Percentiles rank a stretch among this genome's conserved stretches.
Conservation (phyloP, 192 early-diverging fungal species). For the Rhizophagus sp. region DNA sequence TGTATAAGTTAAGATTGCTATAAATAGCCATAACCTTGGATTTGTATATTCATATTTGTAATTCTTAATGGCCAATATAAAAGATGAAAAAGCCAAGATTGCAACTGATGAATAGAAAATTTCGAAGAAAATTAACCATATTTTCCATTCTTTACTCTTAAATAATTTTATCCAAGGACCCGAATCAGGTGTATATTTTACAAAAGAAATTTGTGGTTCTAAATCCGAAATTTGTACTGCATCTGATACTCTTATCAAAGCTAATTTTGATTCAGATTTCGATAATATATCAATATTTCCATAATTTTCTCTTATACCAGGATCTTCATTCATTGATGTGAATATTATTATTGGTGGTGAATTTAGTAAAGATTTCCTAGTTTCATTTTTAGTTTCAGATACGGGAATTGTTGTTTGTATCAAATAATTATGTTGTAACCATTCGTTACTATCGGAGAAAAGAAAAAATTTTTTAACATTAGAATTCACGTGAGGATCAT, state of each 20-base stretch:
- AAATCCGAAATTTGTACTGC: not conserved
- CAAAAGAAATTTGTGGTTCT: not conserved
- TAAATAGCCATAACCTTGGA: constrained; percentile 2
- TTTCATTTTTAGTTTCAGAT: not conserved
- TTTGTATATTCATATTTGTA: not conserved
- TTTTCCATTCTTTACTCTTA: not conserved
- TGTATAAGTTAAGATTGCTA: not conserved
- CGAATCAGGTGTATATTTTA: not conserved
- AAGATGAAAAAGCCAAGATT: not conserved
- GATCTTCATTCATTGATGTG: not conserved
- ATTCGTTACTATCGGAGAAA: too few species aligned
- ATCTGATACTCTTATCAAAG: not conserved
- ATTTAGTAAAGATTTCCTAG: too few species aligned
- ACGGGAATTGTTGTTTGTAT: not conserved
- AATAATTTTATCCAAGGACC: not conserved
- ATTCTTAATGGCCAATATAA: not conserved
- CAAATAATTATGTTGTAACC: not conserved
- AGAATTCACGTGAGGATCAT: too few species aligned
- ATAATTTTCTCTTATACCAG: not conserved
- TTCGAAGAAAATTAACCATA: not conserved
- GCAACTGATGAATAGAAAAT: not conserved
- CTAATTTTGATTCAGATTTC: not conserved
- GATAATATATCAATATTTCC: not conserved
- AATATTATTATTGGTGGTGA: not conserved
- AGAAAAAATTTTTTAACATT: too few species aligned